phyloP scores from a whole-genome alignment of 495 filamentous ascomycete genomes.

The Penicillium dipodomyicola region DNA sequence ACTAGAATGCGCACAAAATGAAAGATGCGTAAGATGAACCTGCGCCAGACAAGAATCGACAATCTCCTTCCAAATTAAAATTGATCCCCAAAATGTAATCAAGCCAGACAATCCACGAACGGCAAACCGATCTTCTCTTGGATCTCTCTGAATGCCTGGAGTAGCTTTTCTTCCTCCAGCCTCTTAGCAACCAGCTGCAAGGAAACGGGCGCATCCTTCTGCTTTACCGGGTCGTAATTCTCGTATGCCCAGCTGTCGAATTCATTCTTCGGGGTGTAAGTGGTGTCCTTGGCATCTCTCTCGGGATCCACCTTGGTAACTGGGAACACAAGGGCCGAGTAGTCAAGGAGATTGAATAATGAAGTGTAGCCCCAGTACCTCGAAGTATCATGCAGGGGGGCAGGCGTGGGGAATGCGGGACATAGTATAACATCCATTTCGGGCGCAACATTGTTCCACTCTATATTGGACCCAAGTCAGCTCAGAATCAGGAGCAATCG shows the following conservation, averaged over 20 bases:
- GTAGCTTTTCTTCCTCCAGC: constrained; percentile 8
- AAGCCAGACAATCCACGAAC: constrained; percentile 7
- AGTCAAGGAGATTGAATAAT: constrained; percentile 66
- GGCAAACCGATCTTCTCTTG: constrained; percentile 9
- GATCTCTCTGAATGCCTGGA: constrained; percentile 6
- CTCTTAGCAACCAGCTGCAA: constrained; percentile 16
- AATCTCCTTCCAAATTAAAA: too few relatives aligned
- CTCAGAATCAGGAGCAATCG: neutral
- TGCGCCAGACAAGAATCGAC: too few relatives aligned
- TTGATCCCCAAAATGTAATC: neutral
- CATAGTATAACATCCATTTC: neutral
- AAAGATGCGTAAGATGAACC: too few relatives aligned
- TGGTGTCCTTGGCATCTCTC: constrained; percentile 12
- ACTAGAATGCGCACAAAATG: too few relatives aligned
- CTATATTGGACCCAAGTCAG: neutral
- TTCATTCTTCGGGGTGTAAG: constrained; percentile 17
- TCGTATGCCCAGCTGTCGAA: constrained; percentile 12
- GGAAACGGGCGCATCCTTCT: constrained; percentile 13
- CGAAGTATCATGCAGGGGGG: constrained; percentile 12
- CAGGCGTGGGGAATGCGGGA: constrained; percentile 3
- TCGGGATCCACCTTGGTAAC: constrained; percentile 39
- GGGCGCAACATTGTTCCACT: neutral
- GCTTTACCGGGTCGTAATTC: constrained; percentile 12
- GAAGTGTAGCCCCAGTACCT: constrained; percentile 61
- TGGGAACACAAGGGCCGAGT: constrained; percentile 55